phyloP scores from a whole-genome alignment of 768 basidiomycete species.

The Calocybe cyanea region DNA sequence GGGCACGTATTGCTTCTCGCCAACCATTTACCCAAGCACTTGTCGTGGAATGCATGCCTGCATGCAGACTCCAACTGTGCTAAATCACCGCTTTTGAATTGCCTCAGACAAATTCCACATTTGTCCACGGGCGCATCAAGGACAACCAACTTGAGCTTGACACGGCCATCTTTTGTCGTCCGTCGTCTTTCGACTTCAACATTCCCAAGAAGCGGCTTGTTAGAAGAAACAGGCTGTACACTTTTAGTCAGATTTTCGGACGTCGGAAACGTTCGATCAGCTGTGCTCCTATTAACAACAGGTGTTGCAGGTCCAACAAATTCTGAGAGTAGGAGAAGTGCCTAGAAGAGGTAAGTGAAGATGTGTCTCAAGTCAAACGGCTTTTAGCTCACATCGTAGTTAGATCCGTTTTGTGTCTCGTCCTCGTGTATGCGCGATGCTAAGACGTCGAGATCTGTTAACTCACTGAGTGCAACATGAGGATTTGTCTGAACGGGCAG shows the following conservation, averaged over 20 bases:
- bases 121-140: slow-evolving; percentile 62
- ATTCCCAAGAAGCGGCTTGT: slow-evolving; percentile 34
- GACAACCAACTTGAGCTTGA: slow-evolving; percentile 66
- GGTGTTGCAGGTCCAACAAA: slow-evolving; percentile 52
- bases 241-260: not conserved
- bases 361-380: slow-evolving; percentile 13
- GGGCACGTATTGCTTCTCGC: slow-evolving; percentile 59
- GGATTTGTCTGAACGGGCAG: slow-evolving; percentile 8
- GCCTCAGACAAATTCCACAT: slow-evolving; percentile 71
- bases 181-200: slow-evolving; percentile 60
- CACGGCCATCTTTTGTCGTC: slow-evolving; percentile 57
- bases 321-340: slow-evolving; percentile 55
- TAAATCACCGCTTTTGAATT: slow-evolving; percentile 57
- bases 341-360: slow-evolving; percentile 31
- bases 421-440: slow-evolving; percentile 49
- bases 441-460: slow-evolving; percentile 64
- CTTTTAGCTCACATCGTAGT: slow-evolving; percentile 60
- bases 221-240: slow-evolving; percentile 2
- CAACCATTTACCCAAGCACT: slow-evolving; percentile 62
- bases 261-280: slow-evolving; percentile 12
- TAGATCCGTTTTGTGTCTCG: slow-evolving; percentile 39
- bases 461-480: slow-evolving; percentile 26
- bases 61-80: slow-evolving; percentile 57
- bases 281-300: slow-evolving; percentile 3
- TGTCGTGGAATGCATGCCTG: slow-evolving; percentile 64